Base-by-base conservation (phyloP, 768 basidiomycete genomes). In the Serendipita sp. region DNA sequence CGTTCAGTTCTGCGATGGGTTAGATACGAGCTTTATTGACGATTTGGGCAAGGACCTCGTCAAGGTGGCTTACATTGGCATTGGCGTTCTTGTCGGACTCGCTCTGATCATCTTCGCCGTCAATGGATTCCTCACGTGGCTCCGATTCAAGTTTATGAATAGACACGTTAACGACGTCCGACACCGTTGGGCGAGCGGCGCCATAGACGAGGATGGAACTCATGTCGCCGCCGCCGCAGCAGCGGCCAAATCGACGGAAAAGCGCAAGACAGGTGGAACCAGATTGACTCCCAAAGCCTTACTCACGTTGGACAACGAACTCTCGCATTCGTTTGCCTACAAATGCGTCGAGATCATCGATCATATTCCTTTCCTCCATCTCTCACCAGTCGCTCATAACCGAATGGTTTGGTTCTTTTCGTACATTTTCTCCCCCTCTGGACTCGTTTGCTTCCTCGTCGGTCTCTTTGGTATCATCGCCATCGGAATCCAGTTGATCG, bases 341-440 rank as follows among this genome's bases (percentile, higher is more conserved):
- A 60, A 60, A 60, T 11, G 16, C 28, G 16, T 60, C 5, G 18
- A 23, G 23, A 28, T 60, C 34, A 52, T 52, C 32, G 48, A 52
- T 16, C 18, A 52, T 10, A n/a, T 60, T 3, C 65, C 74, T 3
- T 71, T 75, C 58, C 70, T 91, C 35, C 80, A 74, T 48, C 75
- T 91, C 65, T 78, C 79, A 3, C 80, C 85, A 3, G 74, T 79
- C 38, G 80, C 86, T 66, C 82, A 89, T 69, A 81, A 80, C 34
- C 81, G 89, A 69, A 74, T 90, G 16, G 83, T 85, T 65, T 99
- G 92, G 91, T 91, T 95, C 75, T 78, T 89, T 70, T 81, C 89
- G 70, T 96, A 96, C 75, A 78, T 99, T 66, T 90, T 92, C 73
- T 89, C 96, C 71, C 84, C 91, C 1, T 88, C 91, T 0, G 93